Evolutionary conservation across 257 asterid species (phyloP), one percentile per base, ranked within the genome.

Genomic region (Cruciata laevipes): DNA sequence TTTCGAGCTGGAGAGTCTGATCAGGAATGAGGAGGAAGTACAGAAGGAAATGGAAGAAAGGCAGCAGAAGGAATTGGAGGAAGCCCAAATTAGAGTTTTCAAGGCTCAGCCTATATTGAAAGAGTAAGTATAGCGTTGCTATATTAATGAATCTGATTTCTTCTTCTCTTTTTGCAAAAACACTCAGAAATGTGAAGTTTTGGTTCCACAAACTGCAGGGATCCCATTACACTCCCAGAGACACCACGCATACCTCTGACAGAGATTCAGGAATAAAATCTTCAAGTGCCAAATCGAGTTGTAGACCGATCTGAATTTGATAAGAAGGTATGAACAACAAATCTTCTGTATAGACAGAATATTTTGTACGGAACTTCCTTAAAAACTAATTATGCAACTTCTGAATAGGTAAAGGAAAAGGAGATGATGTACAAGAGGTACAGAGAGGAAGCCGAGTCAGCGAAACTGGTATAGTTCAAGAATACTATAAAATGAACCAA

Each of bases 371-470:
- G 18, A 42, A 42, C 49, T 40, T 40, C 16, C 11, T 37, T 40
- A 40, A 16, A 40, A 7, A 40, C 51, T 42, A 42, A 37, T n/a
- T 4, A 37, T 7, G 42, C 11, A 37, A 42, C 51, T 42, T 42
- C 18, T 42, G 51, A 12, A 12, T 42, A 42, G 51, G 51, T 91
- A 59, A 56, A 90, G 89, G 97, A 90, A 83, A 94, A 90, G 74
- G 97, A 94, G 77, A 71, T 68, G 74, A 74, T 79, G 47, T 84
- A 94, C 74, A 85, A 90, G 84, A 83, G 96, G 78, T 84, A 90
- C 69, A 78, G 95, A 77, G 97, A 94, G 62, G 99, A 94, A 73
- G 89, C 95, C 65, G 99, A 94, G 61, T 77, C 92, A 71, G 95
- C 81, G 67, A 86, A 69, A 75, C 83, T 7, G 98, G 51, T 42